Evolutionary conservation across 2,329 filamentous ascomycete species (phyloP), one percentile per base, ranked within the genome.

Genomic region (Aspergillus arachidicola): DNA sequence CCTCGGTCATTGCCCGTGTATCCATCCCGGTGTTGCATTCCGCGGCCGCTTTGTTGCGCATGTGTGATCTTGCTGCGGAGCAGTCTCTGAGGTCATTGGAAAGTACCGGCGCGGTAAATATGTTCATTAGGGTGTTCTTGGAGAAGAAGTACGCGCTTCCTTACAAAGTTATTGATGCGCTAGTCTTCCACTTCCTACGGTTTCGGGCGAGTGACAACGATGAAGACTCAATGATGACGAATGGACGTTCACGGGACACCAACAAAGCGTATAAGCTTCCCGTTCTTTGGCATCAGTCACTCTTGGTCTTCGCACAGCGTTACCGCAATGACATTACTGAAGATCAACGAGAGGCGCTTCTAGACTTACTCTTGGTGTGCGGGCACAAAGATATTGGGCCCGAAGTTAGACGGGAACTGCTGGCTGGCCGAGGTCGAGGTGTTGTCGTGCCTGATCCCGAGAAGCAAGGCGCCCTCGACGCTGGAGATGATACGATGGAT

Each of bases 91-190:
- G 69, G 12, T 88, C 89, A 23, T 88, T 93, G 16, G 94, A 97
- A 78, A 91, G 91, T 53, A 94, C 93, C 21, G 94, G 94, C 54
- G 91, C 94, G 4, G 95, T 94, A 65, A 98, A 97, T 79, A 91
- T 97, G 70, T 96, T 99, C 79, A 96, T 99, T 80, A 92, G 92
- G 74, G 89, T 92, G 0, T 85, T 99, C 43, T 83, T 99, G 4
- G 94, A 97, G 79, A 99, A 99, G 86, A 96, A 96, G 75, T 98
- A 99, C 71, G 95, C 95, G 0, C 83, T 99, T 12, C 95, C 94
- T 0, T 97, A 91, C 81, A 94, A 96, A 79, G 94, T 97, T 59
- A 89, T 99, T 57, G 95, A 99, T 72, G 90, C 93, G 2, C 83
- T 98, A 1, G 95, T 99, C 11, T 98, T 98, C 82, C 94, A 99